These are phyloP conservation scores for Phytophthora colocasiae DNA, from an alignment of 352 stramenopile genomes.

Conservation along the genomic window DNA sequence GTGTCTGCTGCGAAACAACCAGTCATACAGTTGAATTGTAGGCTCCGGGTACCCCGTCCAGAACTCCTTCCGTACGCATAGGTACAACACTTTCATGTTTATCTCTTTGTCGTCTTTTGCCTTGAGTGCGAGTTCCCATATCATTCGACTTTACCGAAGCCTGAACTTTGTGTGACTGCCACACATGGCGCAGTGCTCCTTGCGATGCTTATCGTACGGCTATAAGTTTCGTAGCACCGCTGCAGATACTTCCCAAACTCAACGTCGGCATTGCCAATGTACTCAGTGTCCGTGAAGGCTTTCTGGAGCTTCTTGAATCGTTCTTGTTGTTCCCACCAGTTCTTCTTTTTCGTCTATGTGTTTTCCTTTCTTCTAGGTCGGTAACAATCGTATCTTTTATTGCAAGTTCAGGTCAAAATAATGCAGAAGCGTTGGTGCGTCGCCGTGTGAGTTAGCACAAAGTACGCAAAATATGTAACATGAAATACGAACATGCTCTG, in stretches of 20 bases:
- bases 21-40: neutral
- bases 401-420: too few relatives aligned
- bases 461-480: too few relatives aligned
- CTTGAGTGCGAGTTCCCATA: neutral
- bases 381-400: neutral
- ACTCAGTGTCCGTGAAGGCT: neutral
- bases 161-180: neutral
- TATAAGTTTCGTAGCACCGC: neutral
- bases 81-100: neutral
- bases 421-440: too few relatives aligned
- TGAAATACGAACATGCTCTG: too few relatives aligned
- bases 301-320: too few relatives aligned
- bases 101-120: neutral
- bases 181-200: too few relatives aligned
- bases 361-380: too few relatives aligned
- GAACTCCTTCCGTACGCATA: neutral
- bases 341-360: too few relatives aligned
- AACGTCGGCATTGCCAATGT: neutral
- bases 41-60: constrained; percentile 11
- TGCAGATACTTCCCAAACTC: neutral
- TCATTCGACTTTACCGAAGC: neutral
- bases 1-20: neutral
- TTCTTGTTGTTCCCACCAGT: too few relatives aligned
- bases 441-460: too few relatives aligned
- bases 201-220: too few relatives aligned